Base-by-base conservation (phyloP, 2,329 filamentous ascomycete species). In the Ceratocystis harringtonii region DNA sequence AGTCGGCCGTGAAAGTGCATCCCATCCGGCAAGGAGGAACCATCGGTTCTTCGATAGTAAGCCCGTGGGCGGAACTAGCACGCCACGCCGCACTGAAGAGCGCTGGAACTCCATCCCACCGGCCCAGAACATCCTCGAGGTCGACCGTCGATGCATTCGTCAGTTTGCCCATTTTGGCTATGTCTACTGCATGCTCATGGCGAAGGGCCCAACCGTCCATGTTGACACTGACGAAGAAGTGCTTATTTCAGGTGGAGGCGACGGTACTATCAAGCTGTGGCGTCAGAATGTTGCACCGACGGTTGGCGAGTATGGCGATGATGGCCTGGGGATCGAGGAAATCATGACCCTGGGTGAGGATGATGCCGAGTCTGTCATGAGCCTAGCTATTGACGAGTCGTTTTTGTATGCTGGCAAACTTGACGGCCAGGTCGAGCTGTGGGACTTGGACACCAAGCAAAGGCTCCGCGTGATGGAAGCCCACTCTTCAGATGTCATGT, bases 201-300 rank as follows among this genome's bases (percentile, higher is more conserved):
- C 90, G 0, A 85, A 83, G 68, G 89, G 89, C 0, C 80, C 81
- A 0, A 84, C 81, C 0, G 78, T 84, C 1, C 80, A 90, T 5
- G 81, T 90, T 3, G 87, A 87, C 5, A 79, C 83, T 0, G 85
- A 89, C 1, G 84, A 88, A 30, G 92, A 97, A 70, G 85, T 95
- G 0, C 74, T 99, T 45, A 84, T 99, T 41, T 95, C 92, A 0
- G 94, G 92, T 7, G 92, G 90, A 44, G 95, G 94, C 41, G 94
- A 97, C 72, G 95, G 94, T 0, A 89, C 88, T 0, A 92, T 99
- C 72, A 95, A 96, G 75, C 75, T 97, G n/a, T 99, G 94, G 94
- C 83, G 82, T 64, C 80, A 96, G 17, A 76, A 73, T 7, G 68
- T 68, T 1, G 69, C 62, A 7, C 63, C 67, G 1, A 57, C 66